Evolutionary conservation across 2,329 filamentous ascomycete species (phyloP).

Genomic region (Ophiocordyceps polyrhachis-furcata): DNA sequence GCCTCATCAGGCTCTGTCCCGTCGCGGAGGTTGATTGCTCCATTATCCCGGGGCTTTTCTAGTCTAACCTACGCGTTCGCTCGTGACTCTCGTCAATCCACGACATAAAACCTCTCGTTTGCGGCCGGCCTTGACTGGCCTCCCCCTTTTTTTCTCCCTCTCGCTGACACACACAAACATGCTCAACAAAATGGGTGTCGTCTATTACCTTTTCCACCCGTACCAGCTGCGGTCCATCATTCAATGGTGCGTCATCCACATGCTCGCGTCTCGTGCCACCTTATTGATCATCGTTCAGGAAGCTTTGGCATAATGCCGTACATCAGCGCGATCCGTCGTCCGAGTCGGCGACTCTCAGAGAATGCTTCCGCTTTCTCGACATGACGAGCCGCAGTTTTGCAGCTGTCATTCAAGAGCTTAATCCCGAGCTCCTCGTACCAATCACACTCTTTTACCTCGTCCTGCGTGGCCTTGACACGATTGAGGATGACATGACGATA

Average conservation of each 20-base stretch:
- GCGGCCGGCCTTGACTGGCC: too few species aligned
- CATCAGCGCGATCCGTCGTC: slow-evolving; percentile 62
- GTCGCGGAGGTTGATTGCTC: not conserved
- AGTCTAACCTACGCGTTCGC: too few species aligned
- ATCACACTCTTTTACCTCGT: slow-evolving; percentile 85
- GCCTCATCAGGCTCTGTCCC: not conserved
- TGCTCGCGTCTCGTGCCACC: not conserved
- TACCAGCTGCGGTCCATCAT: slow-evolving; percentile 63
- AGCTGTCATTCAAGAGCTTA: slow-evolving; percentile 85
- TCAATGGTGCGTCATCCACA: slow-evolving; percentile 49
- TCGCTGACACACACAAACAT: not conserved
- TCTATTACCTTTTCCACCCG: slow-evolving; percentile 62
- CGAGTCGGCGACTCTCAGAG: slow-evolving; percentile 53
- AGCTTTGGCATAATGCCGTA: slow-evolving; percentile 89
- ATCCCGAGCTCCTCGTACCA: slow-evolving; percentile 81
- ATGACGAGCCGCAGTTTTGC: slow-evolving; percentile 85
- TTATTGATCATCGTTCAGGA: slow-evolving; percentile 36
- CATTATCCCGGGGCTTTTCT: too few species aligned
- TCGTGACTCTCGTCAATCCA: not conserved
- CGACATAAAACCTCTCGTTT: not conserved
- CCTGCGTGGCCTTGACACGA: slow-evolving; percentile 85
- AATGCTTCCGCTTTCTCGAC: slow-evolving; percentile 76
- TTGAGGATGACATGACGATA: slow-evolving; percentile 97
- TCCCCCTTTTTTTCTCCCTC: not conserved
- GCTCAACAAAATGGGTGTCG: slow-evolving; percentile 32